Evolutionary conservation across 2,329 filamentous ascomycete genomes (phyloP).

Genomic region (Huntiella omanensis): DNA sequence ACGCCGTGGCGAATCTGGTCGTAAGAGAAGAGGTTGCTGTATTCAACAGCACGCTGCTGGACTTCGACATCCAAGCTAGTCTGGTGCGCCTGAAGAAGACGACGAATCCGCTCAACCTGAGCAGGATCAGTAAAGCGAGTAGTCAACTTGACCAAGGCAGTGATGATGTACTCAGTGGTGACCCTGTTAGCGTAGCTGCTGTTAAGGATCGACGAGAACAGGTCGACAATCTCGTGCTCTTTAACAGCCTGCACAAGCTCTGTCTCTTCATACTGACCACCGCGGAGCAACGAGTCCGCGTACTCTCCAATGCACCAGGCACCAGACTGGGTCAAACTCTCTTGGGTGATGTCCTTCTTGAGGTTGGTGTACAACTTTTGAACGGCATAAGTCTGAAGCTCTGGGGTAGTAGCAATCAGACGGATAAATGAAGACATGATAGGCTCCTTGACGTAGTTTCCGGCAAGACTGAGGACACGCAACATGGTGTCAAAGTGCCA

Average conservation of each 20-base stretch:
- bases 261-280: slow-evolving; percentile 85
- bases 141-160: slow-evolving; percentile 84
- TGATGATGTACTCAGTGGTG: slow-evolving; percentile 89
- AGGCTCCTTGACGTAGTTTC: slow-evolving; percentile 94
- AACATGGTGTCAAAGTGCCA: slow-evolving; percentile 99
- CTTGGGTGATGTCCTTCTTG: slow-evolving; percentile 94
- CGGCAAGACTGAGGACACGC: slow-evolving; percentile 77
- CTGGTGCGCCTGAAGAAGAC: slow-evolving; percentile 58
- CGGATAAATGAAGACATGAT: slow-evolving; percentile 94
- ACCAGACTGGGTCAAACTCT: slow-evolving; percentile 79
- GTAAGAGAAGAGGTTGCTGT: slow-evolving; percentile 80
- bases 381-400: slow-evolving; percentile 88
- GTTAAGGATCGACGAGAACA: slow-evolving; percentile 83
- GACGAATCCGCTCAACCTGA: slow-evolving; percentile 72
- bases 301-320: slow-evolving; percentile 98
- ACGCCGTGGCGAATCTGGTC: slow-evolving; percentile 79
- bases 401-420: slow-evolving; percentile 81
- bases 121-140: slow-evolving; percentile 65
- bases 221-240: slow-evolving; percentile 75
- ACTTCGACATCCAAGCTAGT: slow-evolving; percentile 87
- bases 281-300: slow-evolving; percentile 71
- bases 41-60: slow-evolving; percentile 90
- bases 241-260: slow-evolving; percentile 66
- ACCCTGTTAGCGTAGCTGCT: slow-evolving; percentile 87
- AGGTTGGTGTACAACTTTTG: slow-evolving; percentile 84